These are phyloP conservation scores for Colletotrichum sp. DNA, from an alignment of 2,329 filamentous ascomycete genomes.

Conservation along the genomic window DNA sequence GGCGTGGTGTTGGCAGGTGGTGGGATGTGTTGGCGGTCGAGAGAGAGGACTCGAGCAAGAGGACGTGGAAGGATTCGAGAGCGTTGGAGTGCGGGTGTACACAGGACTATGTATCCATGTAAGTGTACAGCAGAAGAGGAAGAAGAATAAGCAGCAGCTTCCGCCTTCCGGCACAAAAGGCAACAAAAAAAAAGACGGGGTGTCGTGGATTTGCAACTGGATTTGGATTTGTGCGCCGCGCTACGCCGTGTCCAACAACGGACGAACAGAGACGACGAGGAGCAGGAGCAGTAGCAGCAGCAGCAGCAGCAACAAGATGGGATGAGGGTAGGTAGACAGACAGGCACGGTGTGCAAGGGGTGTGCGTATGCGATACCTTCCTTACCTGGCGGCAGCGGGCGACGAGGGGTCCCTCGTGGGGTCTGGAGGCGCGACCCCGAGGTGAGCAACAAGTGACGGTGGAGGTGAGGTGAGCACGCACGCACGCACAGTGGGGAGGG, in stretches of 20 bases:
- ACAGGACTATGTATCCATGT: slow-evolving; percentile 15
- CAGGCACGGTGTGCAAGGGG: background rate
- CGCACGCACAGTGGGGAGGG: background rate
- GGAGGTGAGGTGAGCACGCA: background rate
- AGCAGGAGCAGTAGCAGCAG: background rate
- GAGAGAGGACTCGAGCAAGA: background rate
- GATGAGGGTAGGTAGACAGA: background rate
- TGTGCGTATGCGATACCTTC: background rate
- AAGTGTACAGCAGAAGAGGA: background rate
- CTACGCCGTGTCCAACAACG: background rate
- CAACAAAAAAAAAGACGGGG: background rate
- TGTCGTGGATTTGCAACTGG: background rate
- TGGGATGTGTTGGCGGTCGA: background rate
- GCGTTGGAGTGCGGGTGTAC: background rate
- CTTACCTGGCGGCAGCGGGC: background rate
- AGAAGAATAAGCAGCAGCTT: background rate
- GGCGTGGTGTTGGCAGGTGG: background rate
- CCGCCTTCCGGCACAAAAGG: background rate
- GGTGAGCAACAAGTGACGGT: background rate
- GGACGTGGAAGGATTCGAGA: background rate
- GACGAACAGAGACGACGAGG: background rate
- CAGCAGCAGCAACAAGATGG: background rate
- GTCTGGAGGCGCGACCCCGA: background rate
- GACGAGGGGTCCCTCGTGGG: background rate
- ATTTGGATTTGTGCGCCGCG: background rate